Percentiles rank a stretch among this genome's conserved stretches.
Evolutionary conservation across 2,329 filamentous ascomycete genomes (phyloP).

Genomic region (Xylaria sp.): DNA sequence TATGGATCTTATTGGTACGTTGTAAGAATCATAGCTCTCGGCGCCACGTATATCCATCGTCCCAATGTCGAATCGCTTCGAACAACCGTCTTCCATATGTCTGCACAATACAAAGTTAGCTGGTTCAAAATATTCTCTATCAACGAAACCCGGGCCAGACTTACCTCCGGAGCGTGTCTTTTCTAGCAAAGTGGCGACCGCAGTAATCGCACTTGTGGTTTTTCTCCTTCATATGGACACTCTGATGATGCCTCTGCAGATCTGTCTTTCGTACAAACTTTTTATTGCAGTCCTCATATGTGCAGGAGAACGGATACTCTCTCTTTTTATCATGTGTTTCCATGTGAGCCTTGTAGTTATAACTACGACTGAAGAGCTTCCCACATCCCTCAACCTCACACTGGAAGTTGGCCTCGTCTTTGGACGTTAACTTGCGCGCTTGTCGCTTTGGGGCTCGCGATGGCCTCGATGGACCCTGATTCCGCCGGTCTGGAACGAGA

Average conservation of each 20-base stretch:
- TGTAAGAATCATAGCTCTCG: slow-evolving; percentile 44
- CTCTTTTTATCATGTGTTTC: slow-evolving; percentile 82
- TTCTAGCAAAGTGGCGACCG: slow-evolving; percentile 77
- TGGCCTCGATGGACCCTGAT: slow-evolving; percentile 46
- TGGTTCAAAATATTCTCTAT: background rate
- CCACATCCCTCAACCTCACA: slow-evolving; percentile 78
- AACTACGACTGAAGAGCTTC: slow-evolving; percentile 82
- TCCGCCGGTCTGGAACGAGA: slow-evolving; percentile 46
- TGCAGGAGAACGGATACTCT: slow-evolving; percentile 77
- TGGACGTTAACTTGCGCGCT: slow-evolving; percentile 67
- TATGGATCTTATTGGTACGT: slow-evolving; percentile 41
- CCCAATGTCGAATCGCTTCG: slow-evolving; percentile 71
- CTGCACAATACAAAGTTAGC: slow-evolving; percentile 55
- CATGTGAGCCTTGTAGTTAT: slow-evolving; percentile 89
- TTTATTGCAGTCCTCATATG: slow-evolving; percentile 72
- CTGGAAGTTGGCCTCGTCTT: slow-evolving; percentile 76
- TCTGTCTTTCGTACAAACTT: slow-evolving; percentile 87
- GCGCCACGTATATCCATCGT: slow-evolving; percentile 58
- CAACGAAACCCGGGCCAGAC: slow-evolving; percentile 38
- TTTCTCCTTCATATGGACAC: slow-evolving; percentile 78
- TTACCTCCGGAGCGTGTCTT: slow-evolving; percentile 84
- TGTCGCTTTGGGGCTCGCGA: slow-evolving; percentile 51
- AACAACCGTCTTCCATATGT: slow-evolving; percentile 81
- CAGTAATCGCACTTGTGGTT: slow-evolving; percentile 79
- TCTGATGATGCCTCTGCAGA: slow-evolving; percentile 70